Percentiles rank a stretch among this genome's conserved stretches.
phyloP scores from a whole-genome alignment of 2,329 filamentous ascomycete genomes.

The Tolypocladium sp. region DNA sequence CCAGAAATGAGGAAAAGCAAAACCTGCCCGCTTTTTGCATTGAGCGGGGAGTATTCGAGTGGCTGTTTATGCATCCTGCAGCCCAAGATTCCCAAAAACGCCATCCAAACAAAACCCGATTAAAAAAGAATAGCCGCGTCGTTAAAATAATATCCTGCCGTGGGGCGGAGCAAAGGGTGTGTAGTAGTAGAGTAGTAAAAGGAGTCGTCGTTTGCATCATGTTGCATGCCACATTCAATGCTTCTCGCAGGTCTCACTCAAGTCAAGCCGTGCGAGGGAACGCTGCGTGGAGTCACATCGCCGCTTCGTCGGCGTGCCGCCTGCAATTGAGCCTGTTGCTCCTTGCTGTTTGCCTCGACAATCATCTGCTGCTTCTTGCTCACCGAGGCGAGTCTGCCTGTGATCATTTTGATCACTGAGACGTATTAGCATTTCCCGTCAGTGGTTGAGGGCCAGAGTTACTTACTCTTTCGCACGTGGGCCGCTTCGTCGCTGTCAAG shows the following conservation, averaged over 20 bases:
- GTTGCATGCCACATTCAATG: neutral
- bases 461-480: constrained; percentile 63
- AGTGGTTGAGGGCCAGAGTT: neutral
- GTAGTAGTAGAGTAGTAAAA: neutral
- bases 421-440: constrained; percentile 11
- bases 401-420: constrained; percentile 55
- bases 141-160: neutral
- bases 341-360: constrained; percentile 43
- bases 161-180: constrained; percentile 1
- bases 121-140: neutral
- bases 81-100: neutral
- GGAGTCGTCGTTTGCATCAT: neutral
- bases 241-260: constrained; percentile 11
- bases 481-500: constrained; percentile 63
- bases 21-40: neutral
- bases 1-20: neutral
- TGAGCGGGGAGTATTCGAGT: neutral
- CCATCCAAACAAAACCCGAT: neutral
- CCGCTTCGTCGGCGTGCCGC: constrained; percentile 42
- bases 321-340: constrained; percentile 32
- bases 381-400: constrained; percentile 42
- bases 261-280: constrained; percentile 36
- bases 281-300: constrained; percentile 45
- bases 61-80: neutral
- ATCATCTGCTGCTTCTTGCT: constrained; percentile 55